phyloP scores from a whole-genome alignment of 495 filamentous ascomycete genomes.

The Poronia punctata region DNA sequence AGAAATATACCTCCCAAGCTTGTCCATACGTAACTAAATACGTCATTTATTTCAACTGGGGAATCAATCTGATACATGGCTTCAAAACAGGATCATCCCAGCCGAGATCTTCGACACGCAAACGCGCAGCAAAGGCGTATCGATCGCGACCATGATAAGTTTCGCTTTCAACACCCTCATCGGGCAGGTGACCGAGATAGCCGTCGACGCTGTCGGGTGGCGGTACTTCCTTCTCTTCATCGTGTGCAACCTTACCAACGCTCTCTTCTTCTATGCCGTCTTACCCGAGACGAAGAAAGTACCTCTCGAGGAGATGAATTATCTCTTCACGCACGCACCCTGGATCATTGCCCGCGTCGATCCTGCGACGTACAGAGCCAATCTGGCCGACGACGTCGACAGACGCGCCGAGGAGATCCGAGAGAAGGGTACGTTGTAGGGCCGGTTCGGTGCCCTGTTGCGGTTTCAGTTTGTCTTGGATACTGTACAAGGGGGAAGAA shows the following conservation, averaged over 20 bases:
- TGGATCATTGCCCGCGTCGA: conserved; percentile 49
- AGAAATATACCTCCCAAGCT: no score
- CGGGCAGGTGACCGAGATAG: conserved; percentile 58
- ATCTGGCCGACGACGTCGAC: conserved; percentile 10
- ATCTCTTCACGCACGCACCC: conserved; percentile 60
- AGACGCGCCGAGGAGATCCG: conserved; percentile 4
- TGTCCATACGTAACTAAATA: no score
- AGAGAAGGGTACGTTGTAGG: conserved; percentile 13
- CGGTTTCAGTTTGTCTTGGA: no score
- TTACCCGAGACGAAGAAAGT: conserved; percentile 59
- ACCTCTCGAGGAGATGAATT: conserved; percentile 65
- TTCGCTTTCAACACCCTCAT: conserved; percentile 73
- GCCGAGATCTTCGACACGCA: conserved; percentile 66
- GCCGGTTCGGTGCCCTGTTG: no score
- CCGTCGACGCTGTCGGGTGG: conserved; percentile 46
- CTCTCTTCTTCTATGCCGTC: conserved; percentile 58
- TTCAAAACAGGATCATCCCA: conserved; percentile 49
- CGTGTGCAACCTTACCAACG: conserved; percentile 51
- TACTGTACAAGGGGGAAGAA: background rate
- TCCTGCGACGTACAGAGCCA: conserved; percentile 1
- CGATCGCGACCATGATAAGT: conserved; percentile 56
- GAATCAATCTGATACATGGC: no score
- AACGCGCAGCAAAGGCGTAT: conserved; percentile 59
- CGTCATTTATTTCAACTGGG: no score
- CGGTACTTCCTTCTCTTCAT: conserved; percentile 53